A percentile compares a stretch with the other conserved stretches of the same genome.
Evolutionary conservation across 1,284 basidiomycete genomes (phyloP).

Genomic region (Coniferiporia weirii): DNA sequence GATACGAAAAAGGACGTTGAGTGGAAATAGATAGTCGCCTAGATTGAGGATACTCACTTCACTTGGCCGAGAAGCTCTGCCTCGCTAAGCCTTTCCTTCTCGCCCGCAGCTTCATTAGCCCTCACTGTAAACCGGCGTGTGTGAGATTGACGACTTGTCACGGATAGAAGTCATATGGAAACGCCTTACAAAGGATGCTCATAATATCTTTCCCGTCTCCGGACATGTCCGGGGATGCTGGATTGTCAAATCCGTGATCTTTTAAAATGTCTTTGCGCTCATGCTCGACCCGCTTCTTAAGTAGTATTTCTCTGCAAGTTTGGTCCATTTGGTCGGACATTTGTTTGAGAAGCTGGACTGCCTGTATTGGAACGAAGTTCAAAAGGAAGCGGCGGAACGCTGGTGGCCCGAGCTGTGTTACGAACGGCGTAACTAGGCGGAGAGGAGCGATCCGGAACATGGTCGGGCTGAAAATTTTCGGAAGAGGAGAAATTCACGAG

Average conservation of each 20-base stretch:
- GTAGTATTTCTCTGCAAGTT: conserved; percentile 37
- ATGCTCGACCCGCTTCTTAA: conserved; percentile 25
- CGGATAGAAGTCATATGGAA: neutral
- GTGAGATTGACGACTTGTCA: neutral
- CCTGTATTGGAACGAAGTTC: conserved; percentile 37
- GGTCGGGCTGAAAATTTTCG: conserved; percentile 34
- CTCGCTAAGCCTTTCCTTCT: conserved; percentile 34
- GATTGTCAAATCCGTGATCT: neutral
- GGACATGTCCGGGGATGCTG: conserved; percentile 22
- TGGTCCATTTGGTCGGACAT: conserved; percentile 46
- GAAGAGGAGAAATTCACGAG: neutral
- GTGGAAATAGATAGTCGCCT: neutral
- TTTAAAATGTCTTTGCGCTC: neutral
- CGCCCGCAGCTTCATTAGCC: conserved; percentile 32
- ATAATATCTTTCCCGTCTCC: conserved; percentile 41
- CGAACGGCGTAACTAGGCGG: conserved; percentile 44
- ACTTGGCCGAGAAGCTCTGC: conserved; percentile 42
- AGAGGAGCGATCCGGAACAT: conserved; percentile 40
- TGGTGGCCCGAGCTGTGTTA: conserved; percentile 37
- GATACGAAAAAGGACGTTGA: neutral
- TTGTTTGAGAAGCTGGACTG: conserved; percentile 39
- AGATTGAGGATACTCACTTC: conserved; percentile 31
- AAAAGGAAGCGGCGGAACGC: conserved; percentile 41
- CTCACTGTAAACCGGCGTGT: conserved; percentile 27
- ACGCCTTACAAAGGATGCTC: conserved; percentile 40